Evolutionary conservation across 73 alveolate species (phyloP).

Genomic region (Paramecium tetraurelia): DNA sequence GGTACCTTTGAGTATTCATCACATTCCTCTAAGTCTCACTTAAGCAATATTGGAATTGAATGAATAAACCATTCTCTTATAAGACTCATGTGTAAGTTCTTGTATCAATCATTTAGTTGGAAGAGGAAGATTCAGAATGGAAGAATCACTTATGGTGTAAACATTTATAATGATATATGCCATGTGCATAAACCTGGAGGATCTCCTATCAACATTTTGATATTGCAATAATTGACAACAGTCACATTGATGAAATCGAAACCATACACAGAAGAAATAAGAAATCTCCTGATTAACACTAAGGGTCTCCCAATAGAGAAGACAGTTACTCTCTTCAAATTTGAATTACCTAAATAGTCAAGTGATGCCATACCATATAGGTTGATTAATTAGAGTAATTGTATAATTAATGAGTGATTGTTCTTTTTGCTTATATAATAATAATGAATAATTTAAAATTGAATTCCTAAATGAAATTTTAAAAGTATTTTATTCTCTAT

Average conservation of each 20-base stretch:
- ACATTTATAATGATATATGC: conserved; percentile 59
- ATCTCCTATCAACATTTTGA: conserved; percentile 10
- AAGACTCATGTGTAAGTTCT: neutral
- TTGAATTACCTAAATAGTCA: neutral
- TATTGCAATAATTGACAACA: neutral
- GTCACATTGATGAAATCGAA: conserved; percentile 7
- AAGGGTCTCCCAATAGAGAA: neutral
- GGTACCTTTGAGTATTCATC: conserved; percentile 76
- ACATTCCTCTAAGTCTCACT: conserved; percentile 76
- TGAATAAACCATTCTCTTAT: neutral
- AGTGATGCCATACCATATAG: neutral
- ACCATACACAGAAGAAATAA: neutral
- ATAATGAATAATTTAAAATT: neutral
- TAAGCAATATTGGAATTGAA: conserved; percentile 62
- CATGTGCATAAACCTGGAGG: conserved; percentile 66
- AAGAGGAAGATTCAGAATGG: conserved; percentile 52
- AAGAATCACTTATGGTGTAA: conserved; percentile 43
- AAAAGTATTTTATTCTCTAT: neutral
- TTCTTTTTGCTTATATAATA: neutral
- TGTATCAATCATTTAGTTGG: neutral
- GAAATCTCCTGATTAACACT: neutral
- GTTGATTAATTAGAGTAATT: neutral
- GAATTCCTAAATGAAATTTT: conserved; percentile 3
- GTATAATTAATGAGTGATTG: neutral
- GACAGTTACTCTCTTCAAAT: neutral